Evolutionary conservation across 2,329 filamentous ascomycete species (phyloP), one percentile per base, ranked within the genome.

Genomic region (Zalaria obscura): DNA sequence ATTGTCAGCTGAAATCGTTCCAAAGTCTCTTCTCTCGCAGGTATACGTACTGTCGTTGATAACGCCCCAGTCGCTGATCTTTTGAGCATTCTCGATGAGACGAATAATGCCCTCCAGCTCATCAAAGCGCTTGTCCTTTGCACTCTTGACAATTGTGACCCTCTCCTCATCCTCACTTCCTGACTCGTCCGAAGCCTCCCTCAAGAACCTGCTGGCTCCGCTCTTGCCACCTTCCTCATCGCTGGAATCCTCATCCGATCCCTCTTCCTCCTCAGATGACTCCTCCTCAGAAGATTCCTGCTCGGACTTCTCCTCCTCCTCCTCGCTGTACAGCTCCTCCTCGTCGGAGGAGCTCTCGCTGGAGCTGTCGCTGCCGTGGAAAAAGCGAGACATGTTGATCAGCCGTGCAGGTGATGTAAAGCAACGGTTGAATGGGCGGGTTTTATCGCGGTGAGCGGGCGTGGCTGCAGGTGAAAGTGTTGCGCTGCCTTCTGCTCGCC

Each of bases 51-150:
- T 45, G 38, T 60, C 57, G 49, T 59, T 59, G 47, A 96, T 93
- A 48, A 89, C 80, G 51, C 82, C 83, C 91, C 91, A 98, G 67
- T 98, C 91, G 58, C 84, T 87, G 59, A 96, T 98, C 73, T 93
- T 96, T 65, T 91, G 75, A 47, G 85, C 88, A 68, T 98, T 98
- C 61, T 96, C 88, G 57, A 98, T 96, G 58, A 83, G 68, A 63
- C 83, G 82, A 57, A 96, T 83, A 35, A 80, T 93, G 45, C 77
- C 75, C 63, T 98, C 89, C 46, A 98, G 73, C 65, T 96, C 93
- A 58, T 95, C 89, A 51, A 86, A 73, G 48, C 91, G 78, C 76
- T 98, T 98, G 71, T 96, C 87, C 68, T 96, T 96, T 57, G 89
- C 88, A 65, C 87, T 95, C 75, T 93, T 95, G 58, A 96, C 83